Conservation (phyloP, 495 filamentous ascomycete species). For the Penicillium bialowiezense region DNA sequence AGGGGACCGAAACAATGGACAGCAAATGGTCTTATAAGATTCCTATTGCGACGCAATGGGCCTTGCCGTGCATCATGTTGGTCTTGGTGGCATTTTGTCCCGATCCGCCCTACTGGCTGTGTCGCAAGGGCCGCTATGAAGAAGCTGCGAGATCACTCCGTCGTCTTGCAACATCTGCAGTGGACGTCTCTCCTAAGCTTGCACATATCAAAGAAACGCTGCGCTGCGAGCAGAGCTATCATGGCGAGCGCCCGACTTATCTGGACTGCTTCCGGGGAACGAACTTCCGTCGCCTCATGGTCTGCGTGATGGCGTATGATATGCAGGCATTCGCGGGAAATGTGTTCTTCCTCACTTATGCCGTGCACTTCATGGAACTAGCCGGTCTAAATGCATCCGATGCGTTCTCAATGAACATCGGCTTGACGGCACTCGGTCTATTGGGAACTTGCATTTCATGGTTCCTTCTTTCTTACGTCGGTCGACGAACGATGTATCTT, state of each 20-base stretch:
- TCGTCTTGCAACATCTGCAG: conserved; percentile 27
- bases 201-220: conserved; percentile 35
- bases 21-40: conserved; percentile 35
- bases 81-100: conserved; percentile 42
- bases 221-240: conserved; percentile 39
- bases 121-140: conserved; percentile 38
- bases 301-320: conserved; percentile 47
- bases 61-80: conserved; percentile 29
- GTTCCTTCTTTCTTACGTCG: conserved; percentile 59
- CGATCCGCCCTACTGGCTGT: conserved; percentile 51
- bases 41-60: conserved; percentile 37
- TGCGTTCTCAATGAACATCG: conserved; percentile 64
- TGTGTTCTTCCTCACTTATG: conserved; percentile 31
- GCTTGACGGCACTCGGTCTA: conserved; percentile 64
- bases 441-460: conserved; percentile 63
- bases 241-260: conserved; percentile 37
- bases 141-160: conserved; percentile 34
- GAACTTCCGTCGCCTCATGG: conserved; percentile 43
- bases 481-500: conserved; percentile 54
- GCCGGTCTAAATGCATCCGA: conserved; percentile 57
- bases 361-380: conserved; percentile 50
- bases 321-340: conserved; percentile 43
- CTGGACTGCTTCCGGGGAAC: conserved; percentile 45
- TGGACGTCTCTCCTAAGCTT: conserved; percentile 20
- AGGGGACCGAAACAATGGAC: conserved; percentile 29